Evolutionary conservation across 768 basidiomycete genomes (phyloP).

Genomic region (Mycena olivaceomarginata): DNA sequence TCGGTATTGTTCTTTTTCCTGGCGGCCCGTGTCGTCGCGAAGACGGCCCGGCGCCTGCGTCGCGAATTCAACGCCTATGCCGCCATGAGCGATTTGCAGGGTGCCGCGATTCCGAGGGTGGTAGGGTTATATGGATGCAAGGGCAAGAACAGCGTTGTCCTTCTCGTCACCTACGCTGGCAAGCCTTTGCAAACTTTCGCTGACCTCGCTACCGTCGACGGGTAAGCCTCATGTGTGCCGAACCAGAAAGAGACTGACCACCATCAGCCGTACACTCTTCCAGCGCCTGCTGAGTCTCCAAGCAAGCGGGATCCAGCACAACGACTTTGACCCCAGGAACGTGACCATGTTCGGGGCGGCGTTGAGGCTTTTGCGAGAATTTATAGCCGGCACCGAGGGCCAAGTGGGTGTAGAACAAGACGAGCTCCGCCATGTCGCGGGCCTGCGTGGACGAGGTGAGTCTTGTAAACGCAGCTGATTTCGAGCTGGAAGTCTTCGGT

Average conservation of each 20-base stretch:
- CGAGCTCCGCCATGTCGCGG: constrained; percentile 9
- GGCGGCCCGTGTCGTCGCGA: constrained; percentile 10
- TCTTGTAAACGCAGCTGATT: constrained; percentile 8
- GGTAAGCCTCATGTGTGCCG: constrained; percentile 2
- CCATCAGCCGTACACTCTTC: constrained; percentile 11
- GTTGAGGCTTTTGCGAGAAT: constrained; percentile 9
- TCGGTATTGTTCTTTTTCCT: constrained; percentile 24
- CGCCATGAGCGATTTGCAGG: constrained; percentile 10
- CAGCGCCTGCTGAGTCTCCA: constrained; percentile 8
- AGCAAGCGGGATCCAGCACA: constrained; percentile 10
- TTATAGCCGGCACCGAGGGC: not conserved
- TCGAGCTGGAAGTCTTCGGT: not conserved
- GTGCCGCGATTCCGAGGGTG: constrained; percentile 12
- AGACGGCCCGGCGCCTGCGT: constrained; percentile 12
- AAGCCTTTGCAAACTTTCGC: constrained; percentile 4
- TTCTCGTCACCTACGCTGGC: constrained; percentile 1
- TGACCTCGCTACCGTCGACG: not conserved
- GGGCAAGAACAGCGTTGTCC: constrained; percentile 7
- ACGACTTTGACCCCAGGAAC: constrained; percentile 24
- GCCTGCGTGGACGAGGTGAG: constrained; percentile 3
- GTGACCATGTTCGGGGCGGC: constrained; percentile 7
- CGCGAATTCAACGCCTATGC: too few relatives aligned
- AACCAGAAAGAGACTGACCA: not conserved
- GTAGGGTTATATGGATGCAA: constrained; percentile 7
- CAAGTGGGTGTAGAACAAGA: constrained; percentile 5